phyloP scores from a whole-genome alignment of 257 asterid genomes.

The Nicotiana undulata region DNA sequence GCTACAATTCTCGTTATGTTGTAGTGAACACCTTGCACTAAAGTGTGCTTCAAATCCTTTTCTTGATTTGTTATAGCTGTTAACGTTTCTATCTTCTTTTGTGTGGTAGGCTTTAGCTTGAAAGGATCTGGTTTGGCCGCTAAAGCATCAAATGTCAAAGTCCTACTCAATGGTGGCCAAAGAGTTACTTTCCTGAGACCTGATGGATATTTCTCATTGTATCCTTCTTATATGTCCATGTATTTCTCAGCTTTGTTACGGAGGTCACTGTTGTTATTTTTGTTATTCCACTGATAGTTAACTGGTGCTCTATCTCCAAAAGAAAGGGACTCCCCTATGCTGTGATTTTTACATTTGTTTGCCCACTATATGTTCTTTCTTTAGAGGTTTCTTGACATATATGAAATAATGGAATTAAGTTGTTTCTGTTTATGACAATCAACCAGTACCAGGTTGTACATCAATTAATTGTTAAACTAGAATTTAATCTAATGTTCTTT shows the following conservation, averaged over 20 bases:
- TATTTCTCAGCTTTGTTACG: neutral
- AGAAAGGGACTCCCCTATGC: neutral
- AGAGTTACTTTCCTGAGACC: constrained; percentile 70
- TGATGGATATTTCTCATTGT: constrained; percentile 97
- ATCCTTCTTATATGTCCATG: constrained; percentile 39
- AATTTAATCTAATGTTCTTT: neutral
- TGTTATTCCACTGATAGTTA: neutral
- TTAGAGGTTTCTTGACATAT: neutral
- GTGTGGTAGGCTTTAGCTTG: constrained; percentile 46
- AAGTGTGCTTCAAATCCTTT: neutral
- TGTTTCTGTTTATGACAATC: neutral
- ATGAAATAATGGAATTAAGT: neutral
- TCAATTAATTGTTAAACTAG: neutral
- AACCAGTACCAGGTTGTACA: neutral
- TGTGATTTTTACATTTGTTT: neutral
- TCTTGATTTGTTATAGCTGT: neutral
- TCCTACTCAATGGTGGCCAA: constrained; percentile 86
- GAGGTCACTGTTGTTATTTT: neutral
- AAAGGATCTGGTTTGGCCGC: constrained; percentile 70
- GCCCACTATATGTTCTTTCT: neutral
- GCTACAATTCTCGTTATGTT: neutral
- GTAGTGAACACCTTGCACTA: neutral
- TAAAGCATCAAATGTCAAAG: constrained; percentile 60
- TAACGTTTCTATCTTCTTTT: neutral
- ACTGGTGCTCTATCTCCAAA: neutral